Evolutionary conservation across 352 stramenopile genomes (phyloP), one percentile per base, ranked within the genome.

Genomic region (Pythium brachiatum): DNA sequence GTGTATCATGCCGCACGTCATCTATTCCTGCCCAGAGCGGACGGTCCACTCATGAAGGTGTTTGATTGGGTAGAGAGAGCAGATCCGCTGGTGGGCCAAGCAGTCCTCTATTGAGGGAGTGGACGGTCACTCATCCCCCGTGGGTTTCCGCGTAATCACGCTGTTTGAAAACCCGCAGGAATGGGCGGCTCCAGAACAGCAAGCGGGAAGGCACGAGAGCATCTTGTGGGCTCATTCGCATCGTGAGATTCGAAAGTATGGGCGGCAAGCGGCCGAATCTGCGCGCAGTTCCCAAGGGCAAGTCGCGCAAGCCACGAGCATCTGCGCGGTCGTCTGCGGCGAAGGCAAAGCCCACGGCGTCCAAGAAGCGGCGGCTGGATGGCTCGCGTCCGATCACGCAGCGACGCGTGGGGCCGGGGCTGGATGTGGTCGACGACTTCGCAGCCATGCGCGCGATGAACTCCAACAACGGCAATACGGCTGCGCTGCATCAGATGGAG

Each of bases 401-500:
- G 26, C 46, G 46, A 6, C 23, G 46, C 4, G 21, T n/a, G 16
- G 58, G 65, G 9, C 53, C 46, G 3, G 58, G 65, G 11, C 58
- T 72, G 13, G 58, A 72, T 50, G 46, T 63, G 8, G 25, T 72
- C 21, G 65, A 68, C 16, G 65, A 68, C 59, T 72, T 72, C 47
- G 65, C 65, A 7, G 64, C 64, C 16, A 21, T 71, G 20, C 64
- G 64, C 4, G 41, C 38, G 23, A 62, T 70, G 32, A 39, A 65
- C n/a, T 63, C 51, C 3, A 70, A 70, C 51, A 57, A 53, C 20
- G 51, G 57, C 44, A 62, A 62, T 18, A 44, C 53, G 2, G 31
- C 46, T 1, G 53, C 64, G 52, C 29, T 62, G 26, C 57, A 53
- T 15, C 52, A 62, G 18, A 71, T 67, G 25, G 84, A 93, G 26